Base-by-base conservation (phyloP, 192 early-diverging fungal species). In the Chytriomyces hyalinus region DNA sequence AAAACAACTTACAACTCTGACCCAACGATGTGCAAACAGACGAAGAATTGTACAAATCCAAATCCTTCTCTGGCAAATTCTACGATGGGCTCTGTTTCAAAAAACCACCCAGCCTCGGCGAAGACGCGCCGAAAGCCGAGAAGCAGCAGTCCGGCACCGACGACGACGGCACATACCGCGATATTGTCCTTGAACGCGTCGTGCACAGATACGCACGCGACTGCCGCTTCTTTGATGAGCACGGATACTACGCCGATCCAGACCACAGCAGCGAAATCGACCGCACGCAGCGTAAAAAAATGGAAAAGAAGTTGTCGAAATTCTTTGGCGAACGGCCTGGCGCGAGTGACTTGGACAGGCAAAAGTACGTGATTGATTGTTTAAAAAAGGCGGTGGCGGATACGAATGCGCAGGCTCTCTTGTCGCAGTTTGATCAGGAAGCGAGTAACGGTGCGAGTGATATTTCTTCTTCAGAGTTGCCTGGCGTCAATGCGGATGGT, bases 301-400 rank as follows among this genome's bases (percentile, higher is more conserved):
- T 89, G 81, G 86, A 89, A 24, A 89, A 88, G 68, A 90, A 90
- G 68, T 81, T 92, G n/a, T 80, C 85, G 71, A 89, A 87, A 59
- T 92, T 92, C 80, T 92, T 92, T 84, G 91, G 91, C 43, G 83
- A 87, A 50, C 82, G 88, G 22, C 90, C 87, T 17, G 80, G 85
- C 10, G 80, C 80, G 43, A 86, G 89, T 22, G 80, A 86, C 22
- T 59, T 92, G 67, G 81, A 84, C 24, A 81, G 83, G 75, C 91
- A 64, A 28, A 17, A 64, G 26, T 28, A 64, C 53, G 5, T 64
- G 62, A 64, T 64, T 28, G 62, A 64, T 28, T 64, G 20, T 13
- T 45, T 46, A 44, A 50, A 70, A 20, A 17, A 83, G 36, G 70
- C 49, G 43, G 78, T 79, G 2, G 43, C 22, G 17, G 66, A 60